These are phyloP conservation scores for Apophysomyces variabilis DNA, from an alignment of 371 early-diverging fungal genomes.

Conservation along the genomic window DNA sequence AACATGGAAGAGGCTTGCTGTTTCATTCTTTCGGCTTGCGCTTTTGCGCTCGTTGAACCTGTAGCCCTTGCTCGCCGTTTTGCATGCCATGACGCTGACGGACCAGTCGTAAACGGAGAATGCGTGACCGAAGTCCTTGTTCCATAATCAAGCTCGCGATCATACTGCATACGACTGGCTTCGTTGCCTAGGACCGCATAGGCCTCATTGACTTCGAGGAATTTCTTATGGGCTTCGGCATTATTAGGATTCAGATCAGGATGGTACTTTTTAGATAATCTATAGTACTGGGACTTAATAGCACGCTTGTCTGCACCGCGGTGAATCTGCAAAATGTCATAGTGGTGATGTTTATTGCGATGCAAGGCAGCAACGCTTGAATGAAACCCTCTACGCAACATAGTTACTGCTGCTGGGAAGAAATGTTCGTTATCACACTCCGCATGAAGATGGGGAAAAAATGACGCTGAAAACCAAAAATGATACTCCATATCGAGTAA, in stretches of 20 bases:
- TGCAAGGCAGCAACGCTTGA: constrained; percentile 17
- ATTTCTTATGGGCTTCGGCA: constrained; percentile 66
- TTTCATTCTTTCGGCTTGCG: constrained; percentile 42
- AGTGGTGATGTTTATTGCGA: constrained; percentile 44
- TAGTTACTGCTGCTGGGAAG: constrained; percentile 1
- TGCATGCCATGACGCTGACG: constrained; percentile 44
- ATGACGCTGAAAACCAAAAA: neutral
- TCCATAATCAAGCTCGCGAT: constrained; percentile 56
- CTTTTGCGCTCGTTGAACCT: constrained; percentile 47
- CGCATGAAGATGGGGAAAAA: neutral
- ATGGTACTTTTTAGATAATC: constrained; percentile 84
- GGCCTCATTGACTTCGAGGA: constrained; percentile 85
- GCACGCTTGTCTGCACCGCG: constrained; percentile 60
- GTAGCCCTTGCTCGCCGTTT: constrained; percentile 29
- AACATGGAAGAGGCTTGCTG: constrained; percentile 18
- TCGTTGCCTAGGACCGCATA: constrained; percentile 83
- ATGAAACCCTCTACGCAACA: constrained; percentile 36
- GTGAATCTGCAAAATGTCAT: constrained; percentile 61
- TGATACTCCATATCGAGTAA: too few species aligned
- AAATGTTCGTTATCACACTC: neutral
- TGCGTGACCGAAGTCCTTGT: constrained; percentile 48
- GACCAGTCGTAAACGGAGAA: constrained; percentile 18
- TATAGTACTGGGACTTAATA: constrained; percentile 84
- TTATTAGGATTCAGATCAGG: constrained; percentile 83
- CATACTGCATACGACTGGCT: constrained; percentile 76